Base-by-base conservation (phyloP, 768 basidiomycete genomes). In the Floccularia luteovirens region DNA sequence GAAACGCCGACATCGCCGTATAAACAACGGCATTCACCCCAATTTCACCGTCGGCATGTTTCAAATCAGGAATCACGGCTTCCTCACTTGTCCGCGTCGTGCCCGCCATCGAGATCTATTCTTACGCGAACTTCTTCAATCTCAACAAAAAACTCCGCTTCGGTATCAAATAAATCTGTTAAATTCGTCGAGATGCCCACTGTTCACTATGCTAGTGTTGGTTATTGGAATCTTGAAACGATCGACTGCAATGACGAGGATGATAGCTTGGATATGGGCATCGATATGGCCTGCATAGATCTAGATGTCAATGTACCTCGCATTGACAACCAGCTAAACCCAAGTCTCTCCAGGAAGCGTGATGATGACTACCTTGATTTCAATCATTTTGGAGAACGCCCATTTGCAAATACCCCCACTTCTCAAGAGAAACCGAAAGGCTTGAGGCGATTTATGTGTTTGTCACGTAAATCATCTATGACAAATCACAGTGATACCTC, bases 121-220 rank as follows among this genome's bases (percentile, higher is more conserved):
- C 66, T 83, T 30, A 65, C 75, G 28, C 74, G 67, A 39, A 69
- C 66, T 42, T 69, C 69, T 17, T 77, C 69, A 28, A 56, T 73
- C 36, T 75, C 73, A 4, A 71, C 63, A 11, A 63, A 60, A 42
- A 52, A 52, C 36, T 66, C 63, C 5, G 41, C 47, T 5, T 49
- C 53, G 38, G 58, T 60, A 25, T 51, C 58, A 4, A 61, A 55
- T 47, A 77, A 77, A 39, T 81, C 77, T 24, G 83, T 86, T 36
- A 86, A 81, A 48, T 86, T 85, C 45, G 77, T 77, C 21, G 79
- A 82, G 42, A 63, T 66, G 39, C 81, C 82, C 12, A 80, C 70
- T 2, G 65, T 82, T 6, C 72, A 80, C 51, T 78, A 79, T 43
- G 49, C 59, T 17, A 58, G 50, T 31, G 46, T 51, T 31, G 59